phyloP scores from a whole-genome alignment of 2,329 filamentous ascomycete species.

The Diaporthe ilicicola region DNA sequence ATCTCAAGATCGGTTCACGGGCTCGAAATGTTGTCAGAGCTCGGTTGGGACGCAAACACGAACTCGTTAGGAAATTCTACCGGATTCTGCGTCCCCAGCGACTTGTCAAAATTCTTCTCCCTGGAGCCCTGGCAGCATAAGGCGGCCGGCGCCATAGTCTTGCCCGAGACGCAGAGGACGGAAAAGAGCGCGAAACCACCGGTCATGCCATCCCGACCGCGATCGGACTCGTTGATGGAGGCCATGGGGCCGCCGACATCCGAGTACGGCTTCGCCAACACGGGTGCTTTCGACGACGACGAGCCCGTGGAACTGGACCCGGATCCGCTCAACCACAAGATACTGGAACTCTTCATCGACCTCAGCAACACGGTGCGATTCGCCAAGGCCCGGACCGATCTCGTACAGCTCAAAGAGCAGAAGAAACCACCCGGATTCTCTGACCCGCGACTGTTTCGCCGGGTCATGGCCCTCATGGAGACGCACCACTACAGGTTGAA shows the following conservation, averaged over 20 bases:
- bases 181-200: slow-evolving; percentile 53
- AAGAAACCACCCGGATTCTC: slow-evolving; percentile 79
- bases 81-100: slow-evolving; percentile 84
- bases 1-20: slow-evolving; percentile 93
- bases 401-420: slow-evolving; percentile 80
- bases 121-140: slow-evolving; percentile 68
- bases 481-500: slow-evolving; percentile 88
- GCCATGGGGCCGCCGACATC: slow-evolving; percentile 34
- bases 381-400: slow-evolving; percentile 83
- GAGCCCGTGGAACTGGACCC: slow-evolving; percentile 48
- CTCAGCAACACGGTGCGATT: slow-evolving; percentile 93
- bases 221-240: slow-evolving; percentile 46
- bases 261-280: slow-evolving; percentile 25
- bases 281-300: slow-evolving; percentile 27
- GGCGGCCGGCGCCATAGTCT: slow-evolving; percentile 54
- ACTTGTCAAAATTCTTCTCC: slow-evolving; percentile 82
- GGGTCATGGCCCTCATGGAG: slow-evolving; percentile 85
- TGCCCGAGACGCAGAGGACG: slow-evolving; percentile 63
- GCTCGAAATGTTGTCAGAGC: slow-evolving; percentile 86
- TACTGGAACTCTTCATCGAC: slow-evolving; percentile 85
- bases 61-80: slow-evolving; percentile 83
- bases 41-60: slow-evolving; percentile 92
- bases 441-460: slow-evolving; percentile 81
- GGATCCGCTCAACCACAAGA: slow-evolving; percentile 71
- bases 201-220: slow-evolving; percentile 49